Evolutionary conservation across 2,329 filamentous ascomycete species (phyloP), one percentile per base, ranked within the genome.

Genomic region (Neofusicoccum laricinum): DNA sequence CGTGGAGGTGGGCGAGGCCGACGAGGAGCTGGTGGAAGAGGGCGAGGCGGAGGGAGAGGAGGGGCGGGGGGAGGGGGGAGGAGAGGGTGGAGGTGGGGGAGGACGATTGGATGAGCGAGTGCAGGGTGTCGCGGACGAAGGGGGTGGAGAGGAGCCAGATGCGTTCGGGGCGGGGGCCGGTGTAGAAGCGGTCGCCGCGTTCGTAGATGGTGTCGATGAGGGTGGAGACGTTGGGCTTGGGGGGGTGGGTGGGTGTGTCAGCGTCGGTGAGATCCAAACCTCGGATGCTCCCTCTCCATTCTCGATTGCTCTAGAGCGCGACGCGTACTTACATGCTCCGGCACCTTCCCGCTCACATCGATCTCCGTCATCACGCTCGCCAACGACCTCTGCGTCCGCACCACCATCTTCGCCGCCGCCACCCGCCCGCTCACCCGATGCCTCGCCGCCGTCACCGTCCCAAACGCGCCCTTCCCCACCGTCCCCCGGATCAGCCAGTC

Each of bases 1-100:
- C 19, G 32, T 66, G 64, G 32, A 66, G 62, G 49, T 48, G 64
- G 25, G 61, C 48, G 30, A 66, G 19, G 15, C 43, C 64, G 17
- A 32, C 38, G 25, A 66, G 64, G 15, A 61, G 43, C 8, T 61
- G 43, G 43, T 38, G 17, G 58, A 61, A 61, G 21, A 58, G 38
- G 15, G 8, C 12, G 15, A 58, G 53, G 21, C 53, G 53, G 40
- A 58, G 38, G 53, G 32, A 40, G 19, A 58, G 15, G 40, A 58
- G 25, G 3, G 53, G 25, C 15, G 19, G 15, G 2, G 53, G 6
- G 15, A 32, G 21, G 6, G 53, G 32, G 10, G 53, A 14, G 38
- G 53, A 12, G 53, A 32, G 14, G 40, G 21, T 4, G n/a, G n/a
- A n/a, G n/a, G n/a, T n/a, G n/a, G n/a, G n/a, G n/a, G n/a, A n/a